Evolutionary conservation across 31 red algal genomes (phyloP).

Genomic region (Odonthalia washingtoniensis): DNA sequence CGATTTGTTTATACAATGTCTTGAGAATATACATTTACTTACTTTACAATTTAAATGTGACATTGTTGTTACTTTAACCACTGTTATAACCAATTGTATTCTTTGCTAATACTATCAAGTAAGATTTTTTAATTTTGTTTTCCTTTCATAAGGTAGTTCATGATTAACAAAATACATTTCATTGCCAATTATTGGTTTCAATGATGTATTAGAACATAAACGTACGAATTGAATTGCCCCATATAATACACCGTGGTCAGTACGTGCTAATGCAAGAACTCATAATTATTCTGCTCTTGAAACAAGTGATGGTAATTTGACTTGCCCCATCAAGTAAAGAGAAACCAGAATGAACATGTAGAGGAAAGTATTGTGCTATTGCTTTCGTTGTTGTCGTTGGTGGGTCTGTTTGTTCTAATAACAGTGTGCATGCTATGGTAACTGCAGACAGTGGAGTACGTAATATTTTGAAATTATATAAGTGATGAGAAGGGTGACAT

Average conservation of each 20-base stretch:
- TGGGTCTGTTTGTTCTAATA: no score
- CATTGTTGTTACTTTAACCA: conserved; percentile 81
- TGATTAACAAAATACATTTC: conserved; percentile 93
- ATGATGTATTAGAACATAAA: conserved; percentile 29
- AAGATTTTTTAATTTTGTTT: conserved; percentile 57
- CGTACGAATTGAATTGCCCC: conserved; percentile 89
- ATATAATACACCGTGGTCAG: conserved; percentile 94
- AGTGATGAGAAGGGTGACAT: no score
- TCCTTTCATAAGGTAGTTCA: neutral
- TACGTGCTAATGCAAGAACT: conserved; percentile 85
- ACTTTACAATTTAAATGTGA: conserved; percentile 77
- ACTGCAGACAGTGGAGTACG: no score
- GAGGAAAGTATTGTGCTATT: conserved; percentile 66
- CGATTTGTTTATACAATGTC: conserved; percentile 90
- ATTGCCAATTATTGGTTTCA: conserved; percentile 98
- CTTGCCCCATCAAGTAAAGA: conserved; percentile 95
- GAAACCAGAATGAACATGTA: conserved; percentile 93
- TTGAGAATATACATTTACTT: conserved; percentile 79
- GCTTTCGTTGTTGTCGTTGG: neutral
- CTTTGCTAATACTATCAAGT: conserved; percentile 92
- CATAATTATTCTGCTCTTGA: conserved; percentile 68
- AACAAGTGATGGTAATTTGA: conserved; percentile 75
- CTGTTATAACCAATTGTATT: conserved; percentile 89
- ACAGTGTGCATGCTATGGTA: no score
- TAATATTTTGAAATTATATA: no score